Conservation (phyloP, 2,329 filamentous ascomycete species). For the Clarireedia homoeocarpa region DNA sequence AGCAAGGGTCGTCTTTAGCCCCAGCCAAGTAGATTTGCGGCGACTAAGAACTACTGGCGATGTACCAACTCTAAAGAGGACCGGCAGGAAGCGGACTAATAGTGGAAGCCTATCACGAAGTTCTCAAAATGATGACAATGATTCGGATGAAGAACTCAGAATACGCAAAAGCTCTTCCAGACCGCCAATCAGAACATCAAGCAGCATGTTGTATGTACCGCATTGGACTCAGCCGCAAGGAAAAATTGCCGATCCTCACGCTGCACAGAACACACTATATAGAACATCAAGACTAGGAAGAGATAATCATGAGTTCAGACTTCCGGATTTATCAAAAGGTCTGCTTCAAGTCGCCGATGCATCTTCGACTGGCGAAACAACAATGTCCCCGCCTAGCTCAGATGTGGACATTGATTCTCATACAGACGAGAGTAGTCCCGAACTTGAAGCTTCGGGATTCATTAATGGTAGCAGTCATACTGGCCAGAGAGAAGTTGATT, state of each 20-base stretch:
- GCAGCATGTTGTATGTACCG: slow-evolving; percentile 14
- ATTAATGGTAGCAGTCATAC: not conserved
- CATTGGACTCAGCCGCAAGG: slow-evolving; percentile 11
- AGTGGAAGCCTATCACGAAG: slow-evolving; percentile 15
- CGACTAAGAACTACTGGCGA: slow-evolving; percentile 19
- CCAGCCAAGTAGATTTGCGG: slow-evolving; percentile 27
- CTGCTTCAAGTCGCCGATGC: slow-evolving; percentile 15
- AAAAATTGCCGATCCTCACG: slow-evolving; percentile 7
- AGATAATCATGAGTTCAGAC: slow-evolving; percentile 12
- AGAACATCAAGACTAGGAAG: slow-evolving; percentile 10
- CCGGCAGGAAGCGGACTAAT: slow-evolving; percentile 18
- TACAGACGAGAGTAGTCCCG: slow-evolving; percentile 26
- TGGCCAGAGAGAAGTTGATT: slow-evolving; percentile 16
- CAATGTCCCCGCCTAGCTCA: slow-evolving; percentile 20
- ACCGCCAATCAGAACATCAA: slow-evolving; percentile 18
- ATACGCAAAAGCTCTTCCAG: slow-evolving; percentile 12
- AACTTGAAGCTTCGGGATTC: slow-evolving; percentile 11
- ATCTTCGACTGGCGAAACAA: slow-evolving; percentile 26
- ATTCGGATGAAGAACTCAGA: slow-evolving; percentile 2
- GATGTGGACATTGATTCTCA: slow-evolving; percentile 27
- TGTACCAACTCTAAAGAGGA: slow-evolving; percentile 9
- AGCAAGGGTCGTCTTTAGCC: slow-evolving; percentile 45
- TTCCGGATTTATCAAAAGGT: slow-evolving; percentile 7
- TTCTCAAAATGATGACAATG: slow-evolving; percentile 6
- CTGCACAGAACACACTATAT: slow-evolving; percentile 14